A percentile compares a stretch with the other conserved stretches of the same genome.
phyloP scores from a whole-genome alignment of 495 filamentous ascomycete species.

The Apiosordaria backusii region DNA sequence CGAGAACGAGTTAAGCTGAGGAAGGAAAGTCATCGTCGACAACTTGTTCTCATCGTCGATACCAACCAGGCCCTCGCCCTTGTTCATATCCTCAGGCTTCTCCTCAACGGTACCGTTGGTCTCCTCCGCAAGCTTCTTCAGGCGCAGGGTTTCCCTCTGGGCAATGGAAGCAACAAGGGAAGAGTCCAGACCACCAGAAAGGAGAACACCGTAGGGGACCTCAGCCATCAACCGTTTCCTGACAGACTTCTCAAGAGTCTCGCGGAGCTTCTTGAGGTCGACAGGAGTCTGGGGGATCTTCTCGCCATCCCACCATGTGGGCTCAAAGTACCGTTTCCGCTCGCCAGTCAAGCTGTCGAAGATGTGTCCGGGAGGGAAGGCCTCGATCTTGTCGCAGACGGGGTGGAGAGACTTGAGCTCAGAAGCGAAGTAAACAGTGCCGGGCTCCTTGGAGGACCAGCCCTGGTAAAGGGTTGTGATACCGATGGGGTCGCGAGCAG shows the following conservation, averaged over 20 bases:
- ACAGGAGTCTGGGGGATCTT: slow-evolving; percentile 73
- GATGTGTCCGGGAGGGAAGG: slow-evolving; percentile 92
- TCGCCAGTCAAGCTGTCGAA: slow-evolving; percentile 87
- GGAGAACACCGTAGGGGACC: slow-evolving; percentile 92
- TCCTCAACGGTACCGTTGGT: slow-evolving; percentile 41
- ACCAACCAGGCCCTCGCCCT: slow-evolving; percentile 72
- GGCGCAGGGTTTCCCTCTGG: slow-evolving; percentile 79
- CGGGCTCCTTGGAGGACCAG: slow-evolving; percentile 75
- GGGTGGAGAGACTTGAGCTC: slow-evolving; percentile 91
- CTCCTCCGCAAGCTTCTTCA: slow-evolving; percentile 57
- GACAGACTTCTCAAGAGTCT: slow-evolving; percentile 83
- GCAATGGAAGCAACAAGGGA: slow-evolving; percentile 93
- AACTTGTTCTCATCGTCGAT: slow-evolving; percentile 89
- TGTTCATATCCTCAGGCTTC: slow-evolving; percentile 46
- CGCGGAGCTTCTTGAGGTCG: slow-evolving; percentile 75
- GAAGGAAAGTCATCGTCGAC: slow-evolving; percentile 85
- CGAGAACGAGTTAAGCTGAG: slow-evolving; percentile 96
- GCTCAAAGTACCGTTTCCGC: slow-evolving; percentile 82
- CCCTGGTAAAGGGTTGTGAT: slow-evolving; percentile 97
- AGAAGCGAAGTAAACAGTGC: slow-evolving; percentile 89
- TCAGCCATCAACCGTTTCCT: slow-evolving; percentile 98
- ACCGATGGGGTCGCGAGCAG: slow-evolving; percentile 93
- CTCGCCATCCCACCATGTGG: slow-evolving; percentile 84
- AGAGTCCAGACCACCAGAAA: slow-evolving; percentile 95
- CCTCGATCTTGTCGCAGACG: slow-evolving; percentile 90